phyloP scores from a whole-genome alignment of 2,329 filamentous ascomycete species.

The Rhynchosporium secalis region DNA sequence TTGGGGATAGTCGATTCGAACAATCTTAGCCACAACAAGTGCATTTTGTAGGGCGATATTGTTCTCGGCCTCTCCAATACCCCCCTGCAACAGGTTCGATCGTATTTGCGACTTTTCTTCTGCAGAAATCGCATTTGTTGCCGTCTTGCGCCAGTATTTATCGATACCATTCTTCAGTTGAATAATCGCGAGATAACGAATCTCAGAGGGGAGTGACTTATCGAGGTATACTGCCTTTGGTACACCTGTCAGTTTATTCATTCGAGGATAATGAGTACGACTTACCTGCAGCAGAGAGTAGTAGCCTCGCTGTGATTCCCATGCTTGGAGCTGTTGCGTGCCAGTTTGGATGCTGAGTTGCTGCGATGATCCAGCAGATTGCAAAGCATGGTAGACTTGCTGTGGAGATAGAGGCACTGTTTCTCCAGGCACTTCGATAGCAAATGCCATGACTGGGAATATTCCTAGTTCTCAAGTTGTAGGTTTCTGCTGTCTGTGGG shows the following conservation, averaged over 20 bases:
- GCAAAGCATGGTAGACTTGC: conserved; percentile 64
- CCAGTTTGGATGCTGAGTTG: conserved; percentile 65
- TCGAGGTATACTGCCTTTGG: conserved; percentile 79
- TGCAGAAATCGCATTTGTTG: conserved; percentile 63
- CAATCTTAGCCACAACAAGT: conserved; percentile 81
- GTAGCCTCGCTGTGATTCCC: conserved; percentile 67
- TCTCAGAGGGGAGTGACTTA: conserved; percentile 70
- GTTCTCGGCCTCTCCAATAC: conserved; percentile 72
- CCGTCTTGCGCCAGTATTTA: conserved; percentile 78
- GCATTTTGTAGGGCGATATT: conserved; percentile 85
- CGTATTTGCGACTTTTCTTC: conserved; percentile 79
- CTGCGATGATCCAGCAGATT: conserved; percentile 62
- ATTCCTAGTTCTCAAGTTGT: background rate
- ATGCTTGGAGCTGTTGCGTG: conserved; percentile 67
- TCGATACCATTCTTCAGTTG: conserved; percentile 97
- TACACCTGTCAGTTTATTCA: conserved; percentile 9
- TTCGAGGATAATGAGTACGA: background rate
- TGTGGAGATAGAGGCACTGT: conserved; percentile 67
- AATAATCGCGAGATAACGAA: conserved; percentile 87
- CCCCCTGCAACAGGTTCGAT: conserved; percentile 71
- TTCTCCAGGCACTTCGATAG: conserved; percentile 79
- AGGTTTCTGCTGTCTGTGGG: background rate
- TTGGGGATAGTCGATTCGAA: conserved; percentile 83
- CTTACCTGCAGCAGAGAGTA: conserved; percentile 68
- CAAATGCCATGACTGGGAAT: conserved; percentile 57